A percentile compares a stretch with the other conserved stretches of the same genome.
These are phyloP conservation scores for Claviceps humidiphila DNA, from an alignment of 2,329 filamentous ascomycete species.

Conservation along the genomic window DNA sequence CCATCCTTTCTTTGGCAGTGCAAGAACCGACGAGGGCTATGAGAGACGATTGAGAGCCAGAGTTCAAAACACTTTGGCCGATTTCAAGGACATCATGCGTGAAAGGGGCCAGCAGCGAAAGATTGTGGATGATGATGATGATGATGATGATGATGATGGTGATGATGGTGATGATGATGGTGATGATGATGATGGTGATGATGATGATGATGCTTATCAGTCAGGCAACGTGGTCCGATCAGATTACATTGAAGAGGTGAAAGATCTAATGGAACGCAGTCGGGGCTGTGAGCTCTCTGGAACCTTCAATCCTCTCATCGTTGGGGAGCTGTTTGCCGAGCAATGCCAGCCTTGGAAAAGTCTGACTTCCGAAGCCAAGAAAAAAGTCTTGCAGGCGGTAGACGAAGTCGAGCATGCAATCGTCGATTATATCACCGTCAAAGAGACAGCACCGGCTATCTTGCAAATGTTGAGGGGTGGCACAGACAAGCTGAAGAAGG, in stretches of 20 bases:
- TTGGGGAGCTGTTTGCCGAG: constrained; percentile 46
- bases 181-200: constrained; percentile 7
- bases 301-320: constrained; percentile 44
- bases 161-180: no score
- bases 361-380: constrained; percentile 21
- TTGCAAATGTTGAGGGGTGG: constrained; percentile 8
- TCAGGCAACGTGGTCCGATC: no score
- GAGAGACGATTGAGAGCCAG: constrained; percentile 37
- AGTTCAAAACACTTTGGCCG: constrained; percentile 28
- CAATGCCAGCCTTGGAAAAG: constrained; percentile 42
- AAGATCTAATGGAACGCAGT: constrained; percentile 8
- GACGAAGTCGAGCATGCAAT: constrained; percentile 3
- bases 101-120: constrained; percentile 17
- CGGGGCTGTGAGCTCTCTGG: constrained; percentile 42
- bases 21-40: constrained; percentile 18
- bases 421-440: constrained; percentile 8
- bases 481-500: constrained; percentile 9
- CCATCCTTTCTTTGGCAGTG: constrained; percentile 33
- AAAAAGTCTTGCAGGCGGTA: constrained; percentile 3
- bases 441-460: constrained; percentile 7
- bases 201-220: constrained; percentile 12
- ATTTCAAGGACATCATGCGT: constrained; percentile 37
- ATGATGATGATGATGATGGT: no score
- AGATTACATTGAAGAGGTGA: no score
- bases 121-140: constrained; percentile 15